phyloP scores from a whole-genome alignment of 441 rosid genomes.

The Melastoma candidum region DNA sequence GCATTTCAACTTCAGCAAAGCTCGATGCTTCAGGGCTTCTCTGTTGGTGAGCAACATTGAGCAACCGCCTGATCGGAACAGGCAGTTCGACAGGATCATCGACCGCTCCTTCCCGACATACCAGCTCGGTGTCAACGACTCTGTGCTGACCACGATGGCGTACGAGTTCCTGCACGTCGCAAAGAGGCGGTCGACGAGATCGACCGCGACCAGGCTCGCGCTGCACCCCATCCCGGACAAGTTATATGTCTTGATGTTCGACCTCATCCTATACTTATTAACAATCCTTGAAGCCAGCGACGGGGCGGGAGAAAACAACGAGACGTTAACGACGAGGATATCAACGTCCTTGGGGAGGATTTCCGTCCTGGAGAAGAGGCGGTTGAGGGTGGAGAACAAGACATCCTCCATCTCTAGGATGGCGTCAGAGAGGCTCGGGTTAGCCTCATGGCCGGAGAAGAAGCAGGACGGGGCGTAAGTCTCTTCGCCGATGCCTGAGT shows the following conservation, averaged over 20 bases:
- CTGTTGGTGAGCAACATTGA: constrained; percentile 55
- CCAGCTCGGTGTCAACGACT: constrained; percentile 54
- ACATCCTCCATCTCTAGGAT: constrained; percentile 47
- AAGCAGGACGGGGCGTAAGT: constrained; percentile 45
- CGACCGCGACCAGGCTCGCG: constrained; percentile 45
- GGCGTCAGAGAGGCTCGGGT: constrained; percentile 30
- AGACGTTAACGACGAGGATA: constrained; percentile 49
- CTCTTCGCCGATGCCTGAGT: constrained; percentile 64
- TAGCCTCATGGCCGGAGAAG: constrained; percentile 40
- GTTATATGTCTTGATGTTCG: constrained; percentile 41
- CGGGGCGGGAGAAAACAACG: constrained; percentile 50
- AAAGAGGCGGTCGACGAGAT: constrained; percentile 39
- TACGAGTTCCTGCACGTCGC: constrained; percentile 24
- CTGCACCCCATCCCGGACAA: constrained; percentile 76
- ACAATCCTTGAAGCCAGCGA: constrained; percentile 46
- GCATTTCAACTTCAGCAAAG: constrained; percentile 34
- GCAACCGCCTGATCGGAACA: constrained; percentile 62
- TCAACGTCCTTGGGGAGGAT: constrained; percentile 44
- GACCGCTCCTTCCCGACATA: constrained; percentile 57
- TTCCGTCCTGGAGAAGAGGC: constrained; percentile 32
- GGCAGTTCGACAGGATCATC: constrained; percentile 60
- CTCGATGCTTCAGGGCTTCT: constrained; percentile 23
- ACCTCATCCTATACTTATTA: constrained; percentile 56
- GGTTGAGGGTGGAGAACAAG: constrained; percentile 37
- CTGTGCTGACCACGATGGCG: constrained; percentile 61